These are phyloP conservation scores for Laetiporus sulphureus DNA, from an alignment of 1,284 basidiomycete species.

Conservation along the genomic window DNA sequence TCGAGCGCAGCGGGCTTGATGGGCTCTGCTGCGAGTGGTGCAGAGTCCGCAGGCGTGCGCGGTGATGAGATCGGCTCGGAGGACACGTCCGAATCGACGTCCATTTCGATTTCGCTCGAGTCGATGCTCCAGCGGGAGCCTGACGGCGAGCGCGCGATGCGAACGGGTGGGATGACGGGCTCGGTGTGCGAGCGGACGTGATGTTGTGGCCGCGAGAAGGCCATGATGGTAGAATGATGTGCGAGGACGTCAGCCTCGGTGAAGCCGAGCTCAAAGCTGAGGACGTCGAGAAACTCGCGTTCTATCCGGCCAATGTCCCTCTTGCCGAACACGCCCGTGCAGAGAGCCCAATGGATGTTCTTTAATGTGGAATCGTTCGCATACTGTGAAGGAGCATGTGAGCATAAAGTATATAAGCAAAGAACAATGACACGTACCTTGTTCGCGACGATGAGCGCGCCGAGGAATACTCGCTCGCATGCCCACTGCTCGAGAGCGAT, in stretches of 20 bases:
- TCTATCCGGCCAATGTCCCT: slow-evolving; percentile 72
- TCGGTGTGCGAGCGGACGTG: slow-evolving; percentile 15
- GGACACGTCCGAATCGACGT: slow-evolving; percentile 21
- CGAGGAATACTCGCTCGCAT: slow-evolving; percentile 69
- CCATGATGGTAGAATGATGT: slow-evolving; percentile 50
- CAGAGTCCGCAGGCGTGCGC: slow-evolving; percentile 18
- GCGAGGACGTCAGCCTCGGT: slow-evolving; percentile 56
- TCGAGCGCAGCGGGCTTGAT: slow-evolving; percentile 9
- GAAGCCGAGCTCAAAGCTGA: slow-evolving; percentile 62
- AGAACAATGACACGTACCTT: slow-evolving; percentile 39
- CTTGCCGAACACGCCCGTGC: slow-evolving; percentile 73
- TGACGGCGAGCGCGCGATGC: slow-evolving; percentile 14
- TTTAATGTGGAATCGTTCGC: slow-evolving; percentile 70
- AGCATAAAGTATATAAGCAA: slow-evolving; percentile 11
- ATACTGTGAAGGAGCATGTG: slow-evolving; percentile 38
- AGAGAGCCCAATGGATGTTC: slow-evolving; percentile 73
- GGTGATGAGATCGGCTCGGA: slow-evolving; percentile 19
- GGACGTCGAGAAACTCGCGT: slow-evolving; percentile 70
- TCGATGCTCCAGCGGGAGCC: slow-evolving; percentile 19
- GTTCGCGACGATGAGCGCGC: slow-evolving; percentile 63
- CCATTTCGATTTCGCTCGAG: slow-evolving; percentile 18
- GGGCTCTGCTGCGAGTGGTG: slow-evolving; percentile 9
- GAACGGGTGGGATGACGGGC: slow-evolving; percentile 6
- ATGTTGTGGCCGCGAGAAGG: slow-evolving; percentile 25
- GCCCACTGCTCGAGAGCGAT: slow-evolving; percentile 75